Evolutionary conservation across 148 eudicot genomes (phyloP).

Genomic region (Rhododendron vialii): DNA sequence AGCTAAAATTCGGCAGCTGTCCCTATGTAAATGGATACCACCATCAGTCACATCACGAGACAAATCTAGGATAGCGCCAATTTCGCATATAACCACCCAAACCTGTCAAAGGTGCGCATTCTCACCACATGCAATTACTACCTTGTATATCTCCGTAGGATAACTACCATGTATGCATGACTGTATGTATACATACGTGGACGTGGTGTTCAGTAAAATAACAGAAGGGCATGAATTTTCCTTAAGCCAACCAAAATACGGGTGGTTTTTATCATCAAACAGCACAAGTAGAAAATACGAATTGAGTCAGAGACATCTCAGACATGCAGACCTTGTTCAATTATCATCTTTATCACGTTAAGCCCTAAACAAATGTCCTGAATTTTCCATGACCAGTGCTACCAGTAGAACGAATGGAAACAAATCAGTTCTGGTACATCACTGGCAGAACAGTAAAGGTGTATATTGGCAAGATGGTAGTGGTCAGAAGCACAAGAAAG

Average conservation of each 20-base stretch:
- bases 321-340: background rate
- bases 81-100: no score
- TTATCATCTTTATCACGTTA: background rate
- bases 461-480: background rate
- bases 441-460: background rate
- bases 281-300: background rate
- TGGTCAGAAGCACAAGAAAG: background rate
- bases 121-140: no score
- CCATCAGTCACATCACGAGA: no score
- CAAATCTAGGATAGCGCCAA: no score
- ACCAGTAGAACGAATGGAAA: background rate
- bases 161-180: no score
- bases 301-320: background rate
- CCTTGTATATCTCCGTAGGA: no score
- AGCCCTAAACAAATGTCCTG: background rate
- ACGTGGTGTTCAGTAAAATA: background rate
- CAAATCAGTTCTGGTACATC: background rate
- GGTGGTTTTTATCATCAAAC: background rate
- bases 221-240: background rate
- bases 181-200: background rate
- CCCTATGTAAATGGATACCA: no score
- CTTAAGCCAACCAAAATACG: background rate
- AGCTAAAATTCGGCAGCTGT: no score
- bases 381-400: background rate
- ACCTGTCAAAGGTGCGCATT: no score